These are phyloP conservation scores for Nicotiana sylvestris DNA, from an alignment of 257 asterid genomes.

Conservation along the genomic window DNA sequence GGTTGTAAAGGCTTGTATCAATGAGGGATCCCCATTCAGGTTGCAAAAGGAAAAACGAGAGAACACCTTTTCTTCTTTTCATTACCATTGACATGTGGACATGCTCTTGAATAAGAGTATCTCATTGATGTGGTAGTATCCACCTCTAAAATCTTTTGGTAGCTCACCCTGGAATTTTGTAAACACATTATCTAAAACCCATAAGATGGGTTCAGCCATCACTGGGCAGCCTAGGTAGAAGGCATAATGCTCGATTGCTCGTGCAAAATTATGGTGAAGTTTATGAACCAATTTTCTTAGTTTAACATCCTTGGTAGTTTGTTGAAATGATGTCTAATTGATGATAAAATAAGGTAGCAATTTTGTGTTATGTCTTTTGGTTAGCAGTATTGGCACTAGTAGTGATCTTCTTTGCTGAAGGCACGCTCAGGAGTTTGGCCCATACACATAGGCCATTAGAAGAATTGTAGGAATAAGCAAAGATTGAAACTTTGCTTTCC, in stretches of 20 bases:
- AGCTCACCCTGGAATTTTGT: not conserved
- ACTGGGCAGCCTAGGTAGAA: not conserved
- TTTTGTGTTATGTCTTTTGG: not conserved
- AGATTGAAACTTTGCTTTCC: not conserved
- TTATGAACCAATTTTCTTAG: not conserved
- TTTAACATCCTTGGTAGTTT: not conserved
- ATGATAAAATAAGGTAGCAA: not conserved
- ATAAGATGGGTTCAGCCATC: not conserved
- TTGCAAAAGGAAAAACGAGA: not conserved
- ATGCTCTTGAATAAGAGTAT: not conserved
- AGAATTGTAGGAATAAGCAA: not conserved
- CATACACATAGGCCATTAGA: not conserved
- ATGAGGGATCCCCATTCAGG: not conserved
- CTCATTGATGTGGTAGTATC: not conserved
- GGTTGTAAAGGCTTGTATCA: not conserved
- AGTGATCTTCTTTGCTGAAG: no score
- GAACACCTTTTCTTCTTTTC: not conserved
- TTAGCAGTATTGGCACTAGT: not conserved
- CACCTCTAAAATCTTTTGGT: not conserved
- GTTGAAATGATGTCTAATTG: not conserved
- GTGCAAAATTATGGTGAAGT: not conserved
- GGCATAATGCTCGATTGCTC: not conserved
- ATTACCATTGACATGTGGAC: not conserved
- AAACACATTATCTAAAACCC: not conserved
- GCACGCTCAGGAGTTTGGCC: no score